Percentiles rank a stretch among this genome's conserved stretches.
phyloP scores from a whole-genome alignment of 2,329 filamentous ascomycete genomes.

The Claviceps sp. region DNA sequence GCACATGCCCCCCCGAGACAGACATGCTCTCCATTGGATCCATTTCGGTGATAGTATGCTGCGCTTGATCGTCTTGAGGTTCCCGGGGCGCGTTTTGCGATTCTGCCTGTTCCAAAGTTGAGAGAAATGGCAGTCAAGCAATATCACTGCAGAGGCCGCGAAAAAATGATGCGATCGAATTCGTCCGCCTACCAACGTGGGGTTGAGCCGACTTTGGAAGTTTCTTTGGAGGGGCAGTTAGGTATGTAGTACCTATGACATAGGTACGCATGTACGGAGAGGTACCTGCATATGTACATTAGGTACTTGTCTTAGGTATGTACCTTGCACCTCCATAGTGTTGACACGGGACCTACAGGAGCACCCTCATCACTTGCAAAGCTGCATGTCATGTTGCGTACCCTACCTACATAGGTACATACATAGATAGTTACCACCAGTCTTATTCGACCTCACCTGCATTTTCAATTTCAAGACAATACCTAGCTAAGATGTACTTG shows the following conservation, averaged over 20 bases:
- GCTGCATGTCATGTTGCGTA: no score
- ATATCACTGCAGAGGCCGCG: not conserved
- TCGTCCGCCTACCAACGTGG: not conserved
- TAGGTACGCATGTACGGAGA: not conserved
- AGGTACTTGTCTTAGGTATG: no score
- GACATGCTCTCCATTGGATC: constrained; percentile 27
- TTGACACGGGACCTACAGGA: no score
- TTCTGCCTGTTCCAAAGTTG: not conserved
- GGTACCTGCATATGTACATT: not conserved
- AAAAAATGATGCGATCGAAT: not conserved
- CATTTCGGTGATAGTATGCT: constrained; percentile 13
- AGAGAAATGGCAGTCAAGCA: not conserved
- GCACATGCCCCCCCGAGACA: constrained; percentile 19
- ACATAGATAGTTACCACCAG: no score
- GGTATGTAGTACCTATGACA: not conserved
- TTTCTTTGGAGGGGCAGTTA: not conserved
- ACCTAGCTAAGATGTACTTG: not conserved
- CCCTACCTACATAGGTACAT: no score
- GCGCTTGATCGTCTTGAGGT: not conserved
- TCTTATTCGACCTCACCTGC: not conserved
- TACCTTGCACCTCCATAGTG: no score
- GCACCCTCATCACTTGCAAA: no score
- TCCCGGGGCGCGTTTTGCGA: not conserved
- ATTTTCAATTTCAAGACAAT: not conserved
- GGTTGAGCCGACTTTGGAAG: not conserved